A percentile compares a stretch with the other conserved stretches of the same genome.
phyloP scores from a whole-genome alignment of 306 rosid genomes.

The Malus asiatica region DNA sequence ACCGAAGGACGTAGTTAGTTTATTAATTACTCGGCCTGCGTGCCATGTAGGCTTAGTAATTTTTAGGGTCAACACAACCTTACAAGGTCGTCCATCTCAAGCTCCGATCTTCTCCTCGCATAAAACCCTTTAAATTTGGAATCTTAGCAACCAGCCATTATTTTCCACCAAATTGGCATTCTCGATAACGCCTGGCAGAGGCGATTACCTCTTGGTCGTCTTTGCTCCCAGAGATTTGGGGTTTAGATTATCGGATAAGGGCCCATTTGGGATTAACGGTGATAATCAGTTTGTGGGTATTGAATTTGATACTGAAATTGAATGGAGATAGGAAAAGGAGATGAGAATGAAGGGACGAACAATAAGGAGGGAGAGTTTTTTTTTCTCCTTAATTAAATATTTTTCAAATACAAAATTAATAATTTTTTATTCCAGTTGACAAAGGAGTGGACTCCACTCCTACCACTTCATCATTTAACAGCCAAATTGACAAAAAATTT shows the following conservation, averaged over 20 bases:
- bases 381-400: too few species aligned
- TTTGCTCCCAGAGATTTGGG: constrained; percentile 24
- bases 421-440: too few species aligned
- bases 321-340: constrained; percentile 15
- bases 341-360: too few species aligned
- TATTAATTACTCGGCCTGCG: too few species aligned
- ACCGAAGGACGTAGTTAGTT: too few species aligned
- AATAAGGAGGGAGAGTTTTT: too few species aligned
- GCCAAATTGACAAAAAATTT: too few species aligned
- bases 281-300: constrained; percentile 23
- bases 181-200: constrained; percentile 39
- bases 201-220: constrained; percentile 30
- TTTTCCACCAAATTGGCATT: constrained; percentile 40
- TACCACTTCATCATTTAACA: too few species aligned
- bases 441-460: too few species aligned
- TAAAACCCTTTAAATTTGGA: constrained; percentile 20
- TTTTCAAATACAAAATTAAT: too few species aligned
- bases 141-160: constrained; percentile 13
- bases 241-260: constrained; percentile 15
- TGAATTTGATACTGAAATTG: constrained; percentile 35
- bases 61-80: neutral
- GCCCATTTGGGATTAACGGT: constrained; percentile 22
- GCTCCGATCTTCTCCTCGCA: constrained; percentile 45
- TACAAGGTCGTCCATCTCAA: constrained; percentile 25
- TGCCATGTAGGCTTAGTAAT: too few species aligned